phyloP scores from a whole-genome alignment of 331 rosid species.

The Saraca asoca region DNA sequence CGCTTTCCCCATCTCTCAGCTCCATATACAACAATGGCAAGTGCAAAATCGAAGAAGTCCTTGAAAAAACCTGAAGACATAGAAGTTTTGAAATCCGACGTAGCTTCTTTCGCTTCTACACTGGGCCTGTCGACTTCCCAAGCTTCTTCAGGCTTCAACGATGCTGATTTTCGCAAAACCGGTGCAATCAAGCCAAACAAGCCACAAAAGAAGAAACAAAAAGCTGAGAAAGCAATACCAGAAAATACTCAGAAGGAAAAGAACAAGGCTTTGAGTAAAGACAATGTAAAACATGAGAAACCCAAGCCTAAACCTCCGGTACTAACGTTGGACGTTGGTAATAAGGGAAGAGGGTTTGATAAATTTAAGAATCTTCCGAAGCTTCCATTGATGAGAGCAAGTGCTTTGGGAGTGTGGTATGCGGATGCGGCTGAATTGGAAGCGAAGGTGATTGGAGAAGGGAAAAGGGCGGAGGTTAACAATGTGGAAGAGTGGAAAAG shows the following conservation, averaged over 20 bases:
- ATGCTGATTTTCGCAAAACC: slow-evolving; percentile 76
- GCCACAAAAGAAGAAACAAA: slow-evolving; percentile 38
- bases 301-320: slow-evolving; percentile 64
- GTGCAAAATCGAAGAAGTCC: slow-evolving; percentile 43
- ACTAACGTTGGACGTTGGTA: slow-evolving; percentile 49
- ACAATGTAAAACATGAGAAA: slow-evolving; percentile 37
- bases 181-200: slow-evolving; percentile 43
- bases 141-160: slow-evolving; percentile 82
- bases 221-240: slow-evolving; percentile 29
- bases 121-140: slow-evolving; percentile 68
- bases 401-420: slow-evolving; percentile 72
- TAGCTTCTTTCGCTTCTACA: slow-evolving; percentile 83
- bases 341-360: slow-evolving; percentile 46
- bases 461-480: slow-evolving; percentile 53
- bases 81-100: slow-evolving; percentile 58
- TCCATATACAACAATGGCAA: slow-evolving; percentile 56
- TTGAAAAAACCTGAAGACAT: slow-evolving; percentile 48
- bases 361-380: slow-evolving; percentile 65
- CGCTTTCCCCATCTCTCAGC: not conserved
- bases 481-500: slow-evolving; percentile 67
- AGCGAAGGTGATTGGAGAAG: slow-evolving; percentile 60
- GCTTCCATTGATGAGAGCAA: slow-evolving; percentile 72
- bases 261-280: slow-evolving; percentile 24
- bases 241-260: slow-evolving; percentile 24
- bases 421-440: slow-evolving; percentile 72